phyloP scores from a whole-genome alignment of 768 basidiomycete genomes.

The Punctularia strigosozonata region DNA sequence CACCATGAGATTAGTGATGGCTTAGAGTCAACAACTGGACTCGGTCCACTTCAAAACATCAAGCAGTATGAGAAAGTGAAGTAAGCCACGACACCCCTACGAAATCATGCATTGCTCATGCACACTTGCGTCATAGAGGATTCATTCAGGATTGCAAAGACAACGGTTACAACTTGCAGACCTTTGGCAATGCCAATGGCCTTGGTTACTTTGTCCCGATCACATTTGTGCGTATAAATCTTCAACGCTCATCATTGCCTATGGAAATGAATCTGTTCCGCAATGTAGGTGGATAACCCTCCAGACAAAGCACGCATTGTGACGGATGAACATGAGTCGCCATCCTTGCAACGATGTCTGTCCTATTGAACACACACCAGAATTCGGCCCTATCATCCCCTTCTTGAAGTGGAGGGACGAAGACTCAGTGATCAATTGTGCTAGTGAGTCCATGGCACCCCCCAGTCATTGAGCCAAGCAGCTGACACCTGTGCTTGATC shows the following conservation, averaged over 20 bases:
- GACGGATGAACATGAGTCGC: constrained; percentile 6
- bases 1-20: constrained; percentile 1
- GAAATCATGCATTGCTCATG: background rate
- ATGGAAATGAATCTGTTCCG: no score
- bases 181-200: background rate
- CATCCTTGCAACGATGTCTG: background rate
- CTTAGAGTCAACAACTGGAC: background rate
- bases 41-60: constrained; percentile 5
- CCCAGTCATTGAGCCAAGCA: background rate
- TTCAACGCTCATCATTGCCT: no score
- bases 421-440: constrained; percentile 3
- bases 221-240: no score
- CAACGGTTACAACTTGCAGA: constrained; percentile 5
- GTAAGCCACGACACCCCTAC: constrained; percentile 1
- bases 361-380: background rate
- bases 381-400: constrained; percentile 6
- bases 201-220: constrained; percentile 5
- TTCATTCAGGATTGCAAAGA: constrained; percentile 5
- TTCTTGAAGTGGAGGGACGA: constrained; percentile 6
- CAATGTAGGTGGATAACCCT: constrained; percentile 7
- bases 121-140: background rate
- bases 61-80: constrained; percentile 1
- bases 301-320: constrained; percentile 6
- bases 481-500: background rate
- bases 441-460: constrained; percentile 3